phyloP scores from a whole-genome alignment of 192 early-diverging fungal genomes.

The Jimgerdemannia lactiflua region DNA sequence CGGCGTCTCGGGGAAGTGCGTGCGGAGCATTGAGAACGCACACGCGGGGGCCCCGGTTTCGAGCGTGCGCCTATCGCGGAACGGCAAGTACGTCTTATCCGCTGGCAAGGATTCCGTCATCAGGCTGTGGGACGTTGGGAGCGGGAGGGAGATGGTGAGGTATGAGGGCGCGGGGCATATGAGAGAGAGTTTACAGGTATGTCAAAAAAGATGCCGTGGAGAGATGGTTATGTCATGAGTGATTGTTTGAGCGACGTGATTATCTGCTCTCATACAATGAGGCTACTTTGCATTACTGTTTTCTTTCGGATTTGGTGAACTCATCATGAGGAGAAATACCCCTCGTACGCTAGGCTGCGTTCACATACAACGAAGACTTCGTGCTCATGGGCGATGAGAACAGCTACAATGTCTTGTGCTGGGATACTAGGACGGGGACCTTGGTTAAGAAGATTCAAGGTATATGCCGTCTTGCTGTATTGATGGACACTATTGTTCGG shows the following conservation, averaged over 20 bases:
- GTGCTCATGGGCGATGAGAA: conserved; percentile 69
- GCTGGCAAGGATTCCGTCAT: conserved; percentile 74
- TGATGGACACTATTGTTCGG: too few species aligned
- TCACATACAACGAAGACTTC: conserved; percentile 69
- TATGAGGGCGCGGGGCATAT: conserved; percentile 67
- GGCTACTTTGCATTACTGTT: too few species aligned
- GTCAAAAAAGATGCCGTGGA: neutral
- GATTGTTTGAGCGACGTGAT: neutral
- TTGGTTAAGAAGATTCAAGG: conserved; percentile 49
- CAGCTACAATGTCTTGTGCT: conserved; percentile 57
- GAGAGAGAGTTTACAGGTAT: conserved; percentile 36
- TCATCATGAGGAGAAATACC: neutral
- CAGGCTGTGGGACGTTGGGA: conserved; percentile 82
- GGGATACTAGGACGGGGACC: conserved; percentile 67
- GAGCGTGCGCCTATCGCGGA: conserved; percentile 71
- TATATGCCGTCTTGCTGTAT: conserved; percentile 8
- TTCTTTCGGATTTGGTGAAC: neutral
- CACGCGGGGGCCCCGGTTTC: conserved; percentile 76
- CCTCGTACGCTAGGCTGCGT: conserved; percentile 32
- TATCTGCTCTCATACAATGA: too few species aligned
- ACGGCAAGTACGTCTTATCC: conserved; percentile 71
- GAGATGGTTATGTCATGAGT: neutral
- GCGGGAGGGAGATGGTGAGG: conserved; percentile 65
- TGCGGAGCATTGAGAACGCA: conserved; percentile 71
- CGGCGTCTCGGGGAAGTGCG: conserved; percentile 68